Base-by-base conservation (phyloP, 441 rosid genomes). In the Populus hybrid region DNA sequence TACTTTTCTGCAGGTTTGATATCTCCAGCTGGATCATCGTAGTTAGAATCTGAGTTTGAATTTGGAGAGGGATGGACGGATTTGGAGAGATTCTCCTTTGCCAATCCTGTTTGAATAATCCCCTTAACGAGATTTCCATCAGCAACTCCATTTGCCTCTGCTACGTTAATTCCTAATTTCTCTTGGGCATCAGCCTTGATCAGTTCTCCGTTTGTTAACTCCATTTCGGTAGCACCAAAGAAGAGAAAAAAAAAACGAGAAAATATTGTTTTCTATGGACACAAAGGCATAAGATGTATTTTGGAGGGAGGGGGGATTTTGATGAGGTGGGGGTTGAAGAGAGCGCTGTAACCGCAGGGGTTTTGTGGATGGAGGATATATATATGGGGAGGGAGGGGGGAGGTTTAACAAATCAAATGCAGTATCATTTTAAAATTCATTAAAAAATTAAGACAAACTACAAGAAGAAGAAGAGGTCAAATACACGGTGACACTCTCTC, bases 401-500 rank as follows among this genome's bases (percentile, higher is more conserved):
- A 6, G 26, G 11, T 64, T 28, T 8, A 14, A 42, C 66, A 61
- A 23, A 61, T 21, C 66, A 63, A 63, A 63, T 0, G 14, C 24
- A 63, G 66, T 59, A 9, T 8, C 7, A 57, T 57, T 57, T 57
- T 23, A 21, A 21, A 21, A 63, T 63, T 63, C 57, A 46, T 46
- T 46, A 75, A 8, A 26, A 28, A 23, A 7, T 14, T 11, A 6
- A 16, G 4, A 67, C 7, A 66, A 26, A 14, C 50, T 40, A 3
- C 16, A 19, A 11, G 24, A 69, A 9, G 8, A 34, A 38, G 74
- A 77, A 64, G 66, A 64, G 26, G 79, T 77, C 79, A 77, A 65
- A 63, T 11, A 40, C 19, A 23, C 65, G 8, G 61, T 3, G 74
- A 76, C 63, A 63, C 5, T 59, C 18, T 19, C 30, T 36, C n/a